Evolutionary conservation across 441 rosid genomes (phyloP).

Genomic region (Eruca vesicaria): DNA sequence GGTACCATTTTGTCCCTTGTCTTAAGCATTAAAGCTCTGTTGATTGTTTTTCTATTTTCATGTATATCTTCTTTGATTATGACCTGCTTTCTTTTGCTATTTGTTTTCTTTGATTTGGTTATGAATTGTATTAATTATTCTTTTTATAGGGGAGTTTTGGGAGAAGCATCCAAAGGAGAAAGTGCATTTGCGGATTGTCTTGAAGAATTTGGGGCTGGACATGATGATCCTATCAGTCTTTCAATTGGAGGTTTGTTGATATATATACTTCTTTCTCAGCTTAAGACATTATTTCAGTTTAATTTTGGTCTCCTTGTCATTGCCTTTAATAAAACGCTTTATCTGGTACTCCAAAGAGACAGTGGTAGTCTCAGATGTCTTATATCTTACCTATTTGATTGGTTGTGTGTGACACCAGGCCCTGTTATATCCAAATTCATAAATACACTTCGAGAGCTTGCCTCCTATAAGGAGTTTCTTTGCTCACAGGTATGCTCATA

Average conservation of each 20-base stretch:
- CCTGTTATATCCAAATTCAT: slow-evolving; percentile 80
- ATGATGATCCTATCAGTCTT: slow-evolving; percentile 80
- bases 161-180: slow-evolving; percentile 75
- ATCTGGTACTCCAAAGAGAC: background rate
- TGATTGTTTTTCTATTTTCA: background rate
- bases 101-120: no score
- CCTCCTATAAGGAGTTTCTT: slow-evolving; percentile 82
- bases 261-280: background rate
- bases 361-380: background rate
- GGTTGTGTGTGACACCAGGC: slow-evolving; percentile 44
- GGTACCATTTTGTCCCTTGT: no score
- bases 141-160: slow-evolving; percentile 63
- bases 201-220: slow-evolving; percentile 84
- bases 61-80: background rate
- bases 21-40: background rate
- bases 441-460: slow-evolving; percentile 77
- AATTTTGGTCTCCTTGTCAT: background rate
- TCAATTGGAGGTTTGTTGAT: slow-evolving; percentile 77
- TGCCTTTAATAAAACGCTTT: background rate
- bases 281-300: slow-evolving; percentile 7
- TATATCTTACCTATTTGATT: slow-evolving; percentile 20
- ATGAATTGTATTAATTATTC: background rate
- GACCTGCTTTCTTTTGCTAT: no score
- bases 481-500: slow-evolving; percentile 67
- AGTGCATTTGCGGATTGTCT: slow-evolving; percentile 64